Base-by-base conservation (phyloP, 2,329 filamentous ascomycete genomes). In the Periconia macrospinosa region DNA sequence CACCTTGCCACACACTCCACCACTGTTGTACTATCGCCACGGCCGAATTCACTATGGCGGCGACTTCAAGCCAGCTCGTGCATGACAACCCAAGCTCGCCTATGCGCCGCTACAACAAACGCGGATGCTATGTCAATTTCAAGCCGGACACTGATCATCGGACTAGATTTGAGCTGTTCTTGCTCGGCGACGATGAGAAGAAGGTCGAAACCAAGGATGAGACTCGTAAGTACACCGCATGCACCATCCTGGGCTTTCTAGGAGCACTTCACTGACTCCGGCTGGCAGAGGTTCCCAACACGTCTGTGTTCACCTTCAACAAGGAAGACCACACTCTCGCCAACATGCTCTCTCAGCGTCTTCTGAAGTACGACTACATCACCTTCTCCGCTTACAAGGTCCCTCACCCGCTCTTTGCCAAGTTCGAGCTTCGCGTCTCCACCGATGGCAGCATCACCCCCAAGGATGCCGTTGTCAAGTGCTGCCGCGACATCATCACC, bases 241-340 rank as follows among this genome's bases (percentile, higher is more conserved):
- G 23, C 23, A 27, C 41, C 35, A 45, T 30, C 41, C 10, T 43
- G 13, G 47, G 40, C 41, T 13, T 10, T 15, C 51, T 27, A 8
- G 23, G 8, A 8, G 56, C 44, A 54, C 41, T 17, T 9, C 17
- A 9, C 46, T n/a, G 51, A 27, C 20, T 30, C 20, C 30, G 43
- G 19, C 40, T 27, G 23, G 41, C 50, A 94, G 92, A 91, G 69
- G 92, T 96, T 72, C 91, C 93, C 19, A 96, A 96, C 73, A 92
- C 90, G n/a, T 90, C 91, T 10, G 90, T 97, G 76, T 99, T 99
- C 79, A 86, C 91, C 54, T 87, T 99, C 77, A 91, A 91, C 77
- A 97, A 97, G 76, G 94, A 99, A 75, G 94, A 99, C 67, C 93
- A 97, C 77, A 97, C 93, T 1, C 84, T 99, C 23, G 94, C 88